phyloP scores from a whole-genome alignment of 139 green algal species.

The Coelastrella sp. region DNA sequence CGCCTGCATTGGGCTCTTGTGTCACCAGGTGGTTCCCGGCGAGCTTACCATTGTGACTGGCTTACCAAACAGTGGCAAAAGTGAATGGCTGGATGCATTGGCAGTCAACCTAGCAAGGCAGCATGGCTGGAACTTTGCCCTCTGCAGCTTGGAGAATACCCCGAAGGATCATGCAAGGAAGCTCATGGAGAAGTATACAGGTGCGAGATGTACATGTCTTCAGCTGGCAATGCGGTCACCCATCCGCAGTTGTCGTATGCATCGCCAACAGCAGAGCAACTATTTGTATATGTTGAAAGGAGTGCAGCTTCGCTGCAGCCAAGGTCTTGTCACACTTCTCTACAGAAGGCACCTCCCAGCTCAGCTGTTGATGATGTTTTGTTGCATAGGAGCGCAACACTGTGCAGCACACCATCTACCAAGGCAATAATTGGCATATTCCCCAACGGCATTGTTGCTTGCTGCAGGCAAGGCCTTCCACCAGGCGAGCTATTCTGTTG shows the following conservation, averaged over 20 bases:
- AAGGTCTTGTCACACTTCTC: no score
- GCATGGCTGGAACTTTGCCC: slow-evolving; percentile 90
- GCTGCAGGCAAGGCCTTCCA: slow-evolving; percentile 45
- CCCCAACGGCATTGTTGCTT: background rate
- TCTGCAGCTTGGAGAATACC: slow-evolving; percentile 93
- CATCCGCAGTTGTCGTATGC: no score
- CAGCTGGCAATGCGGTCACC: background rate
- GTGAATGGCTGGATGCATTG: slow-evolving; percentile 97
- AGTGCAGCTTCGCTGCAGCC: no score
- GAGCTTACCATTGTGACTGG: slow-evolving; percentile 96
- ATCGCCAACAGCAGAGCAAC: no score
- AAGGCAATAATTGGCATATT: background rate
- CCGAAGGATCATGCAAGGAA: slow-evolving; percentile 84
- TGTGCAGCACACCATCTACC: background rate
- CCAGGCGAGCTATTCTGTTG: slow-evolving; percentile 12
- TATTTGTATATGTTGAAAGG: background rate
- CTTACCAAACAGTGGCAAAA: slow-evolving; percentile 97
- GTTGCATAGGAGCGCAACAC: background rate
- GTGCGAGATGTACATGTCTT: background rate
- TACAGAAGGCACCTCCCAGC: no score
- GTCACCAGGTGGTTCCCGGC: slow-evolving; percentile 65
- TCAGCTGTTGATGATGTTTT: background rate
- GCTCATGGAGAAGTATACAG: slow-evolving; percentile 89
- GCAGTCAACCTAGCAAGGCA: slow-evolving; percentile 84
- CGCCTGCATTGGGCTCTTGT: background rate